Conservation (phyloP, 148 eudicot genomes). For the Agrostemma githago region DNA sequence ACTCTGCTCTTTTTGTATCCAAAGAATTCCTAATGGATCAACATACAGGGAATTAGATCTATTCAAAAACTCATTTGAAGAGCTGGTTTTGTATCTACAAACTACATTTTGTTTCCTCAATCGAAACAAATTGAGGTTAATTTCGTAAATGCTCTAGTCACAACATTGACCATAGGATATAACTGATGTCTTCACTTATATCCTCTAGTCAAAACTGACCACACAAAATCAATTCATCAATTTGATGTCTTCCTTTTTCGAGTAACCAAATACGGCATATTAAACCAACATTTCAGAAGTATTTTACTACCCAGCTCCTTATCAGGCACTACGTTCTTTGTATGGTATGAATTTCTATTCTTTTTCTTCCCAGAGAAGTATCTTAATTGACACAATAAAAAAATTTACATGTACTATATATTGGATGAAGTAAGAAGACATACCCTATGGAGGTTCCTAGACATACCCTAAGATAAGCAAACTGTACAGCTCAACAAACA, state of each 20-base stretch:
- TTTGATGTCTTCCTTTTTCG: not conserved
- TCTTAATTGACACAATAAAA: not conserved
- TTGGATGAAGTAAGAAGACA: not conserved
- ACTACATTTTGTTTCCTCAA: no score
- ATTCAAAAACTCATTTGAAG: no score
- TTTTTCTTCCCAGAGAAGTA: no score
- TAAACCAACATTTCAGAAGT: not conserved
- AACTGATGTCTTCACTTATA: no score
- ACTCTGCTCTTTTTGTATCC: no score
- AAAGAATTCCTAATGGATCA: no score
- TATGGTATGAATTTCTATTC: not conserved
- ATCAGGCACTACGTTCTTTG: not conserved
- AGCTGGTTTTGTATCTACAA: no score
- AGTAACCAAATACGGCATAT: not conserved
- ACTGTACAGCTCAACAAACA: no score
- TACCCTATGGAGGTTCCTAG: not conserved
- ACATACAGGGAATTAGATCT: no score
- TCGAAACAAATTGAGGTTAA: no score
- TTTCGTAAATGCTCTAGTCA: not conserved
- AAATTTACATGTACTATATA: not conserved
- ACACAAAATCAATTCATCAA: not conserved
- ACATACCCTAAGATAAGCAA: not conserved
- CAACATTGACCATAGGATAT: not conserved
- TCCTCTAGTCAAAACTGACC: not conserved
- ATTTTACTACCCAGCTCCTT: no score